These are phyloP conservation scores for Simplicillium sp. DNA, from an alignment of 2,329 filamentous ascomycete species.

Conservation along the genomic window DNA sequence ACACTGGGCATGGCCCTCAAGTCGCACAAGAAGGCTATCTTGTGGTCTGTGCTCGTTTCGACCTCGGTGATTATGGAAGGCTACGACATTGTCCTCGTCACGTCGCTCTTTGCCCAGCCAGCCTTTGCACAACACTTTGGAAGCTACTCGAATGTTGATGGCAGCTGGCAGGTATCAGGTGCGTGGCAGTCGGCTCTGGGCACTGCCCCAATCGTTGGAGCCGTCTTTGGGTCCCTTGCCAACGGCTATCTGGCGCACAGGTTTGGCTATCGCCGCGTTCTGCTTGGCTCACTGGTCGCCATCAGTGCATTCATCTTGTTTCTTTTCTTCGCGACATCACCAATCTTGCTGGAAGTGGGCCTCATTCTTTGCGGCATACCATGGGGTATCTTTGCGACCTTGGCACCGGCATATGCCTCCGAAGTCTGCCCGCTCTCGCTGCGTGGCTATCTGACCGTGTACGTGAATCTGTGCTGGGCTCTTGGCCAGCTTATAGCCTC, in stretches of 20 bases:
- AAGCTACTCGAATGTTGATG: slow-evolving; percentile 9
- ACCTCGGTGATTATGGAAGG: neutral
- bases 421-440: slow-evolving; percentile 50
- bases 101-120: slow-evolving; percentile 31
- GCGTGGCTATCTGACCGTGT: slow-evolving; percentile 31
- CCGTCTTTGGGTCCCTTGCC: slow-evolving; percentile 24
- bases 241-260: slow-evolving; percentile 26
- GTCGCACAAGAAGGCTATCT: neutral
- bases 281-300: slow-evolving; percentile 23
- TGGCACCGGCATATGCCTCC: slow-evolving; percentile 49
- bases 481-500: slow-evolving; percentile 51
- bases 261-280: slow-evolving; percentile 26
- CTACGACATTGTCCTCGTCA: neutral
- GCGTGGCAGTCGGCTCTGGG: slow-evolving; percentile 29
- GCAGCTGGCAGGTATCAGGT: slow-evolving; percentile 22
- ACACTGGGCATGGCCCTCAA: neutral
- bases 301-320: slow-evolving; percentile 31
- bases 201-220: slow-evolving; percentile 21
- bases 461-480: slow-evolving; percentile 58
- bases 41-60: neutral
- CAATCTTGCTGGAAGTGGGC: slow-evolving; percentile 27
- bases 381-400: slow-evolving; percentile 56
- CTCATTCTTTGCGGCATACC: slow-evolving; percentile 50
- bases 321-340: slow-evolving; percentile 40
- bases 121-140: slow-evolving; percentile 28